Percentiles rank a stretch among this genome's conserved stretches.
These are phyloP conservation scores for Polymyxa betae DNA, from an alignment of 208 protist species.

Conservation along the genomic window DNA sequence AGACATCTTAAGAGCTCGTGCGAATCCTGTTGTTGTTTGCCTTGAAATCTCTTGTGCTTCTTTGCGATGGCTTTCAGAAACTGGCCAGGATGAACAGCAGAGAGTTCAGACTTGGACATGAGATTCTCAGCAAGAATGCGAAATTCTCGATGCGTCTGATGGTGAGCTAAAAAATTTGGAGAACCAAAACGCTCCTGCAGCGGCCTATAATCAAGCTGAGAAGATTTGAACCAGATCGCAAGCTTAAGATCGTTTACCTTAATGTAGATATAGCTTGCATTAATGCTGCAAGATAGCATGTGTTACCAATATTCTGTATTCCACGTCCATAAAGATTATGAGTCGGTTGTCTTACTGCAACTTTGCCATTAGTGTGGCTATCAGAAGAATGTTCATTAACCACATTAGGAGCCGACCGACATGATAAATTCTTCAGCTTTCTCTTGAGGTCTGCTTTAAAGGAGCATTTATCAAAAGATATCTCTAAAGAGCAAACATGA, in stretches of 20 bases:
- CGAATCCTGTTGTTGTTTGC: slow-evolving; percentile 13
- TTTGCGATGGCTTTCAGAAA: not conserved
- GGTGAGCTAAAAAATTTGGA: not conserved
- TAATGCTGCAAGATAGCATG: slow-evolving; percentile 12
- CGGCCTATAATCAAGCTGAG: not conserved
- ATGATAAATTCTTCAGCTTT: too few relatives aligned
- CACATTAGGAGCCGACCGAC: too few relatives aligned
- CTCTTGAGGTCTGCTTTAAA: too few relatives aligned
- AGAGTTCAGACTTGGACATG: not conserved
- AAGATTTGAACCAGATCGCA: not conserved
- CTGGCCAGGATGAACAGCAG: slow-evolving; percentile 3
- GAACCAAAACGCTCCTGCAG: not conserved
- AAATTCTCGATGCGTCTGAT: not conserved
- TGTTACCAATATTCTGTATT: slow-evolving; percentile 44
- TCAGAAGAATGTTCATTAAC: not conserved
- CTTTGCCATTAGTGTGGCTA: not conserved
- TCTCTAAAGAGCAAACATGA: too few relatives aligned
- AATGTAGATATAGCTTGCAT: slow-evolving; percentile 3
- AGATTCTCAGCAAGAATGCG: not conserved
- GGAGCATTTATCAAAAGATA: too few relatives aligned
- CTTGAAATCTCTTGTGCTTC: not conserved
- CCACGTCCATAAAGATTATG: too few relatives aligned
- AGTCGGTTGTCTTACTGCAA: too few relatives aligned
- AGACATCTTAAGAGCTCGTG: slow-evolving; percentile 47
- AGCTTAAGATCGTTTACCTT: not conserved